Evolutionary conservation across 169 alveolate genomes (phyloP).

Genomic region (Eimeria sp.): DNA sequence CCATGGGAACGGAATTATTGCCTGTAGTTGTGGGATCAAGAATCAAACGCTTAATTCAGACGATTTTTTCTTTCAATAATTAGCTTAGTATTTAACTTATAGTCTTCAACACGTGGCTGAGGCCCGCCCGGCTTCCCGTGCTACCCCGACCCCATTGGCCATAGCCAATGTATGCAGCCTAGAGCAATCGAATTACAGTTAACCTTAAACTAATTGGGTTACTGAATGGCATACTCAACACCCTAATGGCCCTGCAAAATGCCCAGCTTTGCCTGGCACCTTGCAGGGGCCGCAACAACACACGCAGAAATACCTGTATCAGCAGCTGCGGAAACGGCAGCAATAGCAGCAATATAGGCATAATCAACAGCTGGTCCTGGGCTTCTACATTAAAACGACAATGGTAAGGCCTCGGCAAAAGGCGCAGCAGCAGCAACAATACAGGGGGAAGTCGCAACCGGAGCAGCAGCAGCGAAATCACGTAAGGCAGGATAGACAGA

Average conservation of each 20-base stretch:
- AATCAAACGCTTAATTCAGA: neutral
- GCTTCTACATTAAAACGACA: neutral
- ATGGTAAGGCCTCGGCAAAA: conserved; percentile 5
- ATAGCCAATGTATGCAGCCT: neutral
- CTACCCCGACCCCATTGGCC: neutral
- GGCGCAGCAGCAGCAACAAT: conserved; percentile 49
- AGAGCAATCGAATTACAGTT: neutral
- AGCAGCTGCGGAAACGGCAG: neutral
- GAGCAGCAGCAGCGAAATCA: neutral
- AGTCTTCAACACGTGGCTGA: neutral
- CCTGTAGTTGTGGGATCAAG: neutral
- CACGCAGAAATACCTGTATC: neutral
- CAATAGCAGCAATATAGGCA: neutral
- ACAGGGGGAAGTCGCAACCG: neutral
- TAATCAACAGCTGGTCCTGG: neutral
- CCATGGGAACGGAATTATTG: neutral
- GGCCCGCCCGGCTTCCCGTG: neutral
- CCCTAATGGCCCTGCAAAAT: neutral
- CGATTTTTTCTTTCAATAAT: neutral
- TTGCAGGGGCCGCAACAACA: neutral
- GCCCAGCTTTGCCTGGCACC: neutral
- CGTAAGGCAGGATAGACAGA: neutral
- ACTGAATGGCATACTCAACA: neutral
- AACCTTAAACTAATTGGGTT: neutral
- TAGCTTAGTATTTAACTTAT: neutral